Evolutionary conservation across 805 yeast species (phyloP), one percentile per base, ranked within the genome.

Genomic region (Pichia rugopelliculosa): DNA sequence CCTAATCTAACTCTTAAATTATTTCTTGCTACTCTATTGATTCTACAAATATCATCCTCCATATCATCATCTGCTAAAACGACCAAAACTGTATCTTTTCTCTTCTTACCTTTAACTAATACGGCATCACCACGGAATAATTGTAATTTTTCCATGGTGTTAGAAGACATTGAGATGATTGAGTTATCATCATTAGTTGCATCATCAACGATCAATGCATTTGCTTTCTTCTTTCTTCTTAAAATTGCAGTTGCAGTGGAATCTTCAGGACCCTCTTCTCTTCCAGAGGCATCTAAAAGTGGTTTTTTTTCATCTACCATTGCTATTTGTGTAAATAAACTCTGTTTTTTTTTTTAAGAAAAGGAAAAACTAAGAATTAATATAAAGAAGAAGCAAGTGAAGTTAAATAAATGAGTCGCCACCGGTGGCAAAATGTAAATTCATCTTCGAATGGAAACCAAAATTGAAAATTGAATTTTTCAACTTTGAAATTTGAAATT

Each of bases 111-210:
- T 72, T 90, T 91, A 57, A 93, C 96, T 52, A 89, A 74, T 20
- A 93, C 98, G 33, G 98, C 93, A 65, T 93, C 99, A 59, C 99
- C 99, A 54, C 98, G 82, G 79, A 93, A 93, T 65, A 93, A 76
- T 68, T 93, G 96, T 52, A 93, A 75, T 60, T 84, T 75, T 64
- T 93, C 99, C 95, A 93, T 87, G 17, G 98, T 93, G 67, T 84
- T 84, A 17, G 96, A 86, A 33, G 95, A 84, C 84, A 93, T 87
- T 44, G 97, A 85, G 65, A 93, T 87, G 55, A 91, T 95, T 25
- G 98, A 89, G 71, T 93, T 93, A 68, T 93, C 99, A 68, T 93
- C 99, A 60, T 87, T 88, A 60, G 84, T 81, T 55, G 99, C 98
- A 70, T 93, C 99, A 64, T 93, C 99, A 45, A 93, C 98, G 54